phyloP scores from a whole-genome alignment of 2,329 filamentous ascomycete species.

The Penicillium sp. region DNA sequence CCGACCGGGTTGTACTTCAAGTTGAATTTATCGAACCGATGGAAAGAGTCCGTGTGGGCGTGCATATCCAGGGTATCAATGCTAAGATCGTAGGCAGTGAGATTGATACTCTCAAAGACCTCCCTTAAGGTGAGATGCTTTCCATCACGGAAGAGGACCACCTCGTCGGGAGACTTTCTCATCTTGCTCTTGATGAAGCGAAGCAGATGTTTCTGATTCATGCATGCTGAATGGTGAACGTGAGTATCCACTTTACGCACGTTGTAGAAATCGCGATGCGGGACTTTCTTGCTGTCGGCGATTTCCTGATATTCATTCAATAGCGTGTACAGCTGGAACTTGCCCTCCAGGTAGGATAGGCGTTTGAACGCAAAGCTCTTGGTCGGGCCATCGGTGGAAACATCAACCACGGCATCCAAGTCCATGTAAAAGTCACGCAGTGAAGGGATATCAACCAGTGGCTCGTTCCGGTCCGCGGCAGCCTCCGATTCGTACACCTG shows the following conservation, averaged over 20 bases:
- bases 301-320: slow-evolving; percentile 98
- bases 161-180: slow-evolving; percentile 95
- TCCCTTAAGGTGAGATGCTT: slow-evolving; percentile 87
- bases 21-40: slow-evolving; percentile 99
- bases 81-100: slow-evolving; percentile 95
- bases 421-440: slow-evolving; percentile 96
- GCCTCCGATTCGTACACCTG: slow-evolving; percentile 78
- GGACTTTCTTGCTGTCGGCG: slow-evolving; percentile 94
- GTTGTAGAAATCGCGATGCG: slow-evolving; percentile 98
- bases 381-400: slow-evolving; percentile 92
- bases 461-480: slow-evolving; percentile 61
- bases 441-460: slow-evolving; percentile 81
- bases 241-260: slow-evolving; percentile 98
- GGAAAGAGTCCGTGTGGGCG: slow-evolving; percentile 95
- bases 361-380: slow-evolving; percentile 97
- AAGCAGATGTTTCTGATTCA: slow-evolving; percentile 98
- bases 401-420: slow-evolving; percentile 76
- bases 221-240: slow-evolving; percentile 97
- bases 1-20: slow-evolving; percentile 97
- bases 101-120: slow-evolving; percentile 95
- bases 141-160: slow-evolving; percentile 87
- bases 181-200: slow-evolving; percentile 99
- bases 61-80: slow-evolving; percentile 99
- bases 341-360: slow-evolving; percentile 91
- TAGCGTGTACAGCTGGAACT: slow-evolving; percentile 90